Percentiles rank a stretch among this genome's conserved stretches.
These are phyloP conservation scores for Naumovozyma castellii DNA, from an alignment of 805 yeast genomes.

Conservation along the genomic window DNA sequence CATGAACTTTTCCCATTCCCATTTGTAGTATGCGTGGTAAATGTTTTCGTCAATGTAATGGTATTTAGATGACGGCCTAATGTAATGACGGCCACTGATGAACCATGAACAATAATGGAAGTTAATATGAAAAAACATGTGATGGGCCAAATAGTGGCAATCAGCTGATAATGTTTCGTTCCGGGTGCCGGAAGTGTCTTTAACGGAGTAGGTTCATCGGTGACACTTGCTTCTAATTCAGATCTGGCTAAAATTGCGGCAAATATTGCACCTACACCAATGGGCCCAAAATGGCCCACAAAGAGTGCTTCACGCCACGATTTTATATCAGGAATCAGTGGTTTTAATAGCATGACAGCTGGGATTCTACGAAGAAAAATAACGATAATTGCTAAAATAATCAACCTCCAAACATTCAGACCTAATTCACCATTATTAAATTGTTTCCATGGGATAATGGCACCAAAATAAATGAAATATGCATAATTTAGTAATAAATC, in stretches of 20 bases:
- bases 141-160: slow-evolving; percentile 72
- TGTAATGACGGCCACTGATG: slow-evolving; percentile 68
- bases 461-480: slow-evolving; percentile 82
- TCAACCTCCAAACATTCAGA: slow-evolving; percentile 67
- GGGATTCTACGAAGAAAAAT: slow-evolving; percentile 75
- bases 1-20: slow-evolving; percentile 51
- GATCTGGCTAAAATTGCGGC: slow-evolving; percentile 73
- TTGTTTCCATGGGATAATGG: slow-evolving; percentile 80
- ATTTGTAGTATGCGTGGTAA: slow-evolving; percentile 60
- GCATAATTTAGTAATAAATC: slow-evolving; percentile 76
- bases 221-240: slow-evolving; percentile 47
- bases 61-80: slow-evolving; percentile 82
- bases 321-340: slow-evolving; percentile 76
- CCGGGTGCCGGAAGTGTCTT: slow-evolving; percentile 37
- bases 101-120: slow-evolving; percentile 84
- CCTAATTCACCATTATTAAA: slow-evolving; percentile 58
- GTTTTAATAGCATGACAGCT: slow-evolving; percentile 63
- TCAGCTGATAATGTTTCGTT: slow-evolving; percentile 46
- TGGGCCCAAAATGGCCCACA: slow-evolving; percentile 94
- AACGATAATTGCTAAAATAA: slow-evolving; percentile 63
- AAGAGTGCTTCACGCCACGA: slow-evolving; percentile 91
- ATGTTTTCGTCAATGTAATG: slow-evolving; percentile 86
- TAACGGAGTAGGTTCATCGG: slow-evolving; percentile 49
- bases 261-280: slow-evolving; percentile 89
- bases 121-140: slow-evolving; percentile 70